Base-by-base conservation (phyloP, 2,329 filamentous ascomycete genomes). In the Neodidymelliopsis sp. region DNA sequence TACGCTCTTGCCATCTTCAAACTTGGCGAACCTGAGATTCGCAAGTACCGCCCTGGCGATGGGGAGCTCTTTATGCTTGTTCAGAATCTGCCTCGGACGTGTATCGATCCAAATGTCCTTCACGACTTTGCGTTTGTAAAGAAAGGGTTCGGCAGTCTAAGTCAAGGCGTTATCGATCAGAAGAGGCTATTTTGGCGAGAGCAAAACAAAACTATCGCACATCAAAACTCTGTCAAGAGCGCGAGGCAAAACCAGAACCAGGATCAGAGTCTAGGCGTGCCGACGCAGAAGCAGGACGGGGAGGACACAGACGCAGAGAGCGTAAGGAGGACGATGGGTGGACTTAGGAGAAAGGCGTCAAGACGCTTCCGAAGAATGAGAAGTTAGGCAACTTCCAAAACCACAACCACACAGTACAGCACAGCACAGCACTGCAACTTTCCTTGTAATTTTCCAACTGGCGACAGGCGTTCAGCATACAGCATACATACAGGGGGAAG, bases 1-100 rank as follows among this genome's bases (percentile, higher is more conserved):
- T 90, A 96, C 49, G 91, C 93, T 0, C 78, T 97, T 30, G 87
- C 91, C 23, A 89, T 97, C 53, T 96, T 97, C 81, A 96, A 96
- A 74, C 79, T 88, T 1, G 91, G 90, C 56, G 91, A 97, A 74
- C 70, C 77, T 5, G 87, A 94, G 60, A 94, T 97, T 64, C 55
- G 56, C 16, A 84, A 87, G 62, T 83, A 84, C 7, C 87, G 96
- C 9, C 81, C 80, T 12, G 92, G 96, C 65, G 90, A 91, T 1
- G 95, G 96, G 86, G 93, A 97, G 75, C 91, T 97, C 63, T 97
- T 97, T 72, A 91, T 95, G 67, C 86, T 96, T 3, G 91, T 97
- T 20, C 93, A 97, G 76, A 86, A 86, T 2, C 85, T 96, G 22
- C 93, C 93, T 0, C 83, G 93, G 42, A 83, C 83, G 43, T 81